A percentile compares a stretch with the other conserved stretches of the same genome.
Conservation (phyloP, 805 yeast genomes). For the Ogataea saltuana region DNA sequence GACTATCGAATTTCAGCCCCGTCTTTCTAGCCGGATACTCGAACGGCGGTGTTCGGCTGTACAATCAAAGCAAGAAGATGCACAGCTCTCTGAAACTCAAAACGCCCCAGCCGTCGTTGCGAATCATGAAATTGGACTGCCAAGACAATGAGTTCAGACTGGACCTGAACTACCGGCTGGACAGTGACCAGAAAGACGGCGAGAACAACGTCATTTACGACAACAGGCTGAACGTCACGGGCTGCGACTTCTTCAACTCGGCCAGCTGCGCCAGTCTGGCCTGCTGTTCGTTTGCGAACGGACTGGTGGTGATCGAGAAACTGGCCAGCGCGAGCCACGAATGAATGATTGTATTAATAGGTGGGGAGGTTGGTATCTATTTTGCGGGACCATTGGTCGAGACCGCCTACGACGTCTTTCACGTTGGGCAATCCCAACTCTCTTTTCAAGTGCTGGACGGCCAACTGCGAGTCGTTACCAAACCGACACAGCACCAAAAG, state of each 20-base stretch:
- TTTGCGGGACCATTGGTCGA: conserved; percentile 61
- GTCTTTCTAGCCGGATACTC: conserved; percentile 18
- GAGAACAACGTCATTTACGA: conserved; percentile 16
- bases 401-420: conserved; percentile 77
- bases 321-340: conserved; percentile 17
- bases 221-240: conserved; percentile 21
- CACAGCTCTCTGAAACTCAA: conserved; percentile 16
- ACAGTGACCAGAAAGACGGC: conserved; percentile 14
- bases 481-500: conserved; percentile 74
- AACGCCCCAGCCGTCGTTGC: conserved; percentile 18
- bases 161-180: conserved; percentile 22
- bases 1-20: conserved; percentile 20
- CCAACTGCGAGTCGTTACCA: conserved; percentile 90
- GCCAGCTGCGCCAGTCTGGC: conserved; percentile 21
- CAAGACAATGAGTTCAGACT: conserved; percentile 24
- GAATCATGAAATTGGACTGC: conserved; percentile 26
- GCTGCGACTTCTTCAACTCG: conserved; percentile 23
- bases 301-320: conserved; percentile 33
- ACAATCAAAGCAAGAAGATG: conserved; percentile 17
- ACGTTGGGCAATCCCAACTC: conserved; percentile 50
- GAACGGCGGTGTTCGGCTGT: conserved; percentile 23
- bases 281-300: conserved; percentile 31
- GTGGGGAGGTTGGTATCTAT: conserved; percentile 64
- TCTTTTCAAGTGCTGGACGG: conserved; percentile 57
- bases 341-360: conserved; percentile 41